phyloP scores from a whole-genome alignment of 2,329 filamentous ascomycete species.

The Trichoderma sp. region DNA sequence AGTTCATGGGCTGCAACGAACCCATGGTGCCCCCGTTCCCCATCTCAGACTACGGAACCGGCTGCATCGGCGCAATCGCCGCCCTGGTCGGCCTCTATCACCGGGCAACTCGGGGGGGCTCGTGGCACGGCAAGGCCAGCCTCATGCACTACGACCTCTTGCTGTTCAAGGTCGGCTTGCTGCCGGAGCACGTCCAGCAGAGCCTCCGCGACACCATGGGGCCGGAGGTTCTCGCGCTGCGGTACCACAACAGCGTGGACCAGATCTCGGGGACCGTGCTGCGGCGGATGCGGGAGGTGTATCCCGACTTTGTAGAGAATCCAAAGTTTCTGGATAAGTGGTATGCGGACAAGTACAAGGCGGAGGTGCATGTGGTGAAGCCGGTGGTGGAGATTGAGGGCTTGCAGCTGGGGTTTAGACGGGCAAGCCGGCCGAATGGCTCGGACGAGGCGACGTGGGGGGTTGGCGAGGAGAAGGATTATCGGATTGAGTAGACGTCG shows the following conservation, averaged over 20 bases:
- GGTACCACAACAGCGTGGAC: conserved; percentile 66
- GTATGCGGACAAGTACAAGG: conserved; percentile 48
- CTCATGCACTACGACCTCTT: conserved; percentile 70
- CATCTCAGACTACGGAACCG: conserved; percentile 69
- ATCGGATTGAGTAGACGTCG: conserved; percentile 26
- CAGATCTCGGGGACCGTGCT: conserved; percentile 64
- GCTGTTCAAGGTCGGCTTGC: conserved; percentile 62
- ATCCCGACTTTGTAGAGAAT: conserved; percentile 57
- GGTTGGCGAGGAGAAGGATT: conserved; percentile 49
- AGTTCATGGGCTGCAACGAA: conserved; percentile 62
- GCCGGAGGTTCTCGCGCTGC: conserved; percentile 56
- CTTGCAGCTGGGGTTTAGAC: conserved; percentile 48
- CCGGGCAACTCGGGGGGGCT: conserved; percentile 64
- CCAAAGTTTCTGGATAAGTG: conserved; percentile 53
- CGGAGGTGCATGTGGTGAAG: conserved; percentile 46
- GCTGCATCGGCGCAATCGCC: conserved; percentile 70
- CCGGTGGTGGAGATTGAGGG: conserved; percentile 51
- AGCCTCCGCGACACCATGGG: conserved; percentile 53
- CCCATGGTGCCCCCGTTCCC: conserved; percentile 68
- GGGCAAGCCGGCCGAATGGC: conserved; percentile 53
- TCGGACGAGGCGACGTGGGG: conserved; percentile 61
- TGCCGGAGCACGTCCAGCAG: conserved; percentile 56
- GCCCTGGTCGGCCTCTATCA: conserved; percentile 65
- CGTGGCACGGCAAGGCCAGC: conserved; percentile 65
- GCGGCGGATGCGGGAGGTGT: conserved; percentile 54